Base-by-base conservation (phyloP, 768 basidiomycete species). In the Mycena crocata region DNA sequence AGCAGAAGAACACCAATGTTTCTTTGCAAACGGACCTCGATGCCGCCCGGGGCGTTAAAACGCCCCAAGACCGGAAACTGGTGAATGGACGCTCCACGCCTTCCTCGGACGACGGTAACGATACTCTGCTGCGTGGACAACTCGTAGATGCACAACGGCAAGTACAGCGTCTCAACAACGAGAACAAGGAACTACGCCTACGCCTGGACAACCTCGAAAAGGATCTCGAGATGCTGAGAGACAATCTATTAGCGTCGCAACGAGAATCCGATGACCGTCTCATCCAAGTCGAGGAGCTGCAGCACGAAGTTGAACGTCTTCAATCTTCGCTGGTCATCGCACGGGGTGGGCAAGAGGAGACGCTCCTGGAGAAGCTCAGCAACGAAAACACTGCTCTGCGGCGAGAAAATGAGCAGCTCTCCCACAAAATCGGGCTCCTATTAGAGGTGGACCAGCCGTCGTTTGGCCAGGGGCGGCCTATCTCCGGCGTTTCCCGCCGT, bases 351-450 rank as follows among this genome's bases (percentile, higher is more conserved):
- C 87, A 90, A 62, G 89, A 93, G 60, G 93, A 94, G 79, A 90
- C 91, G 10, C 75, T 90, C 45, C 76, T 93, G 39, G 94, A 96
- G 79, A 91, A 90, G 76, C 87, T 98, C 67, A 90, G 90, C 77
- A 87, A 84, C 76, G 94, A 97, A 76, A 96, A 95, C 77, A 84
- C 87, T 21, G 85, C 81, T 34, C 88, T 96, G 64, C 90, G 91
- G 76, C 87, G 89, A 62, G 94, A 96, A 79, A 96, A 96, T 76
- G 92, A 93, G 74, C 90, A 95, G 71, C 86, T 96, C 46, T 90
- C 91, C n/a, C 93, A 94, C 76, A 95, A 95, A 85, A 95, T 97
- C 71, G 92, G 90, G 62, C 85, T 96, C 50, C 84, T 97, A 19
- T 86, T 97, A 57, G 94, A 95, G 72, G 94, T 93, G 46, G 93